phyloP scores from a whole-genome alignment of 148 eudicot genomes.

The Camellia lanceoleosa region DNA sequence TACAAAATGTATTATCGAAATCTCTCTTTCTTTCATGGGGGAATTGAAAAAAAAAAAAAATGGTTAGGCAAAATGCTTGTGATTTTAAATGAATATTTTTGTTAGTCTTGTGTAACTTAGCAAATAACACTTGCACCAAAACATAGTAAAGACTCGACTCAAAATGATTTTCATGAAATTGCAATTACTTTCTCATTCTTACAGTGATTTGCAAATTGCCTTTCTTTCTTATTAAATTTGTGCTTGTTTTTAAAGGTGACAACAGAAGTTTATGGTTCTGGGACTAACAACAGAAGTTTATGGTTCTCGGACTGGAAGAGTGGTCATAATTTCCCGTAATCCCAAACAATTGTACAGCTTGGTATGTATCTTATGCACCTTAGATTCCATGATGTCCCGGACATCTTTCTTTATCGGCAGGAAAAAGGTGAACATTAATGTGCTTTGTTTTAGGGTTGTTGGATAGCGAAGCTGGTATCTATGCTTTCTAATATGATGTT shows the following conservation, averaged over 20 bases:
- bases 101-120: no score
- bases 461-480: slow-evolving; percentile 92
- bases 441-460: slow-evolving; percentile 55
- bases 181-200: no score
- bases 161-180: no score
- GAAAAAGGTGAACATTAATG: background rate
- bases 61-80: no score
- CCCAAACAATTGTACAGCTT: slow-evolving; percentile 88
- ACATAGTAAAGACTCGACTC: no score
- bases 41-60: no score
- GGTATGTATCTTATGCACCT: slow-evolving; percentile 35
- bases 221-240: background rate
- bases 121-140: no score
- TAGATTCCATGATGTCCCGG: background rate
- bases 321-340: slow-evolving; percentile 90
- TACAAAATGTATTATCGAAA: no score
- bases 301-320: slow-evolving; percentile 99
- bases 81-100: no score
- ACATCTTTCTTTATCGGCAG: background rate
- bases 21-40: no score
- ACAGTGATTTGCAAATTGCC: no score
- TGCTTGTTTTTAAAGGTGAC: slow-evolving; percentile 49
- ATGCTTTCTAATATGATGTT: slow-evolving; percentile 64
- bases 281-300: slow-evolving; percentile 95
- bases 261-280: slow-evolving; percentile 98